These are phyloP conservation scores for Diaporthe ilicicola DNA, from an alignment of 2,329 filamentous ascomycete genomes.

Conservation along the genomic window DNA sequence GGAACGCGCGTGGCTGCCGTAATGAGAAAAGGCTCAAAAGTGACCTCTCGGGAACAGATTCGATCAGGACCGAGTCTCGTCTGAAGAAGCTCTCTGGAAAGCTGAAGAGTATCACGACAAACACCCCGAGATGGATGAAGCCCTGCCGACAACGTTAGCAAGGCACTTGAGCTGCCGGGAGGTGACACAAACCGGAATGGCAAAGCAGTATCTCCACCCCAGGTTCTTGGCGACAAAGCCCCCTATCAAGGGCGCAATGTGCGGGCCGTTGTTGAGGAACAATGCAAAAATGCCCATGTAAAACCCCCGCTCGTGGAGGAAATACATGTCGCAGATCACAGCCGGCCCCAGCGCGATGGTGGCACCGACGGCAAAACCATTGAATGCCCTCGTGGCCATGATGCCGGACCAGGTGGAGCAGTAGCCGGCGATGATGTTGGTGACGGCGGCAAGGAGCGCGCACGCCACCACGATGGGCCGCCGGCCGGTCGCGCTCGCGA, in stretches of 20 bases:
- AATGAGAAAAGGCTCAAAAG: not conserved
- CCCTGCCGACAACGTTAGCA: not conserved
- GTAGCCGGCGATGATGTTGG: not conserved
- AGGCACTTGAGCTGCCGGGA: not conserved
- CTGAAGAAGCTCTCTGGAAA: not conserved
- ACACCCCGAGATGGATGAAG: not conserved
- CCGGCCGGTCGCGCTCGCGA: not conserved
- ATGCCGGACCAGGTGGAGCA: slow-evolving; percentile 7
- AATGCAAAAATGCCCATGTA: not conserved
- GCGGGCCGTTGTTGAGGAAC: not conserved
- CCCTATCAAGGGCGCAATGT: not conserved
- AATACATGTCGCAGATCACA: slow-evolving; percentile 11
- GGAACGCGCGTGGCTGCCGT: not conserved
- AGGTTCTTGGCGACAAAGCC: not conserved
- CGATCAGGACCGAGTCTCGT: not conserved
- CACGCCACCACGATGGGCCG: not conserved
- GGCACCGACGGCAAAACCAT: not conserved
- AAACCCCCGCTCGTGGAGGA: not conserved
- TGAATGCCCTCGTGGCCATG: not conserved
- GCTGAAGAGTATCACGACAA: not conserved
- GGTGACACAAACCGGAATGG: not conserved
- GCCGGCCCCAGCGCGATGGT: slow-evolving; percentile 1
- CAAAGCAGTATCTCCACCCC: not conserved
- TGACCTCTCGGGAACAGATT: not conserved
- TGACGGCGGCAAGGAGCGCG: not conserved